Evolutionary conservation across 208 protist genomes (phyloP), one percentile per base, ranked within the genome.

Genomic region (Wallacemonas rigidus): DNA sequence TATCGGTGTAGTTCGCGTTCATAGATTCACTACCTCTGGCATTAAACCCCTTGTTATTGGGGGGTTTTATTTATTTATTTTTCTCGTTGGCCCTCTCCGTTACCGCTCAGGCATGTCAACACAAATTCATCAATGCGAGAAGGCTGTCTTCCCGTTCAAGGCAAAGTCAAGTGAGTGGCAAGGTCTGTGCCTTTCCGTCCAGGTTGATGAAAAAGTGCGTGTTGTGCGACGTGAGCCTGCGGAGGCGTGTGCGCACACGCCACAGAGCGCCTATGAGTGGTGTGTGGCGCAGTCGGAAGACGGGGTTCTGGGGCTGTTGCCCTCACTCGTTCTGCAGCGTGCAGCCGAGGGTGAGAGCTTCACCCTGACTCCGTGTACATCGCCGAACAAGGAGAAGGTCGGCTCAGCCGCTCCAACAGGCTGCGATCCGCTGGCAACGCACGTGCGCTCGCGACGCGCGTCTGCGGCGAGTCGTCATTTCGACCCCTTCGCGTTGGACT

Each of bases 261-360:
- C 12, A 15, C 44, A 36, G 11, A 26, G n/a, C 38, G 40, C 61
- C 35, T 39, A 65, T 43, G 58, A 74, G 60, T 88, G 83, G 83
- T 88, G 83, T 53, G 75, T 88, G 5, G 83, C 83, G 11, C 80
- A 88, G 51, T 62, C 65, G 1, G 80, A 80, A 43, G 72, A 83
- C 38, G 83, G 80, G 8, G 55, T 54, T 3, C 68, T 82, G 11
- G 83, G 83, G 3, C 75, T 88, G 14, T 77, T 80, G 39, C 83
- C 83, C 0, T 63, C 65, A 8, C 63, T 73, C 7, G 44, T 82
- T 0, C 62, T 88, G 26, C 55, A 67, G 38, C 38, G 38, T 54
- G 11, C 71, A 12, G 56, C 36, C 43, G 48, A 74, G 4, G 41
- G 61, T 35, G 43, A 55, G 41, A 65, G 60, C 60, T 65, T 65